Percentiles rank a stretch among this genome's conserved stretches.
Evolutionary conservation across 371 early-diverging fungal genomes (phyloP).

Genomic region (Parasitella parasitica): DNA sequence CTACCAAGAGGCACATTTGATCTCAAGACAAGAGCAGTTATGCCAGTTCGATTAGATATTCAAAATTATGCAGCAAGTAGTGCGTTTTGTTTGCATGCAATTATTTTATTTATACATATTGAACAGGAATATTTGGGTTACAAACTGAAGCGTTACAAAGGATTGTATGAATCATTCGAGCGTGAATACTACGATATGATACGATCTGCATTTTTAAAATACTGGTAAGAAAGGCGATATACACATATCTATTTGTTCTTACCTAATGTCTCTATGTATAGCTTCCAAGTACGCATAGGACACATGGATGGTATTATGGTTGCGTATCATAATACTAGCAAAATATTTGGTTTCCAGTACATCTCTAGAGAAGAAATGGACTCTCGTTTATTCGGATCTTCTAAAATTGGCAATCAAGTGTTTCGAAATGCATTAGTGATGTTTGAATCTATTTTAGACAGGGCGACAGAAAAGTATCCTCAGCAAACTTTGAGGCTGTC

Average conservation of each 20-base stretch:
- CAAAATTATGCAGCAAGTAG: conserved; percentile 64
- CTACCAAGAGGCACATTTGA: conserved; percentile 87
- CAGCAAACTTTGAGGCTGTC: conserved; percentile 48
- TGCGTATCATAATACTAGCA: conserved; percentile 88
- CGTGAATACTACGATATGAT: conserved; percentile 95
- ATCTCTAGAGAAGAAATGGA: conserved; percentile 88
- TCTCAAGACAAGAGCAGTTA: conserved; percentile 88
- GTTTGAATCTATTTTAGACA: conserved; percentile 64
- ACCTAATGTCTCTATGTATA: conserved; percentile 3
- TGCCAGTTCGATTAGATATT: conserved; percentile 83
- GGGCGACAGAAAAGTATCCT: conserved; percentile 62
- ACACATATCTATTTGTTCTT: background rate
- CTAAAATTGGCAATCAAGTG: conserved; percentile 68
- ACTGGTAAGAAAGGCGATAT: conserved; percentile 16
- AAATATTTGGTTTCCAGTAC: conserved; percentile 96
- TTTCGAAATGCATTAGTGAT: conserved; percentile 67
- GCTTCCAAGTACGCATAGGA: conserved; percentile 93
- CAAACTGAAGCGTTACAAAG: conserved; percentile 55
- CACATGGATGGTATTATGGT: conserved; percentile 97
- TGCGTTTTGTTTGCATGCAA: background rate
- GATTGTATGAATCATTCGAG: conserved; percentile 82
- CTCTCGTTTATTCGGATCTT: conserved; percentile 74
- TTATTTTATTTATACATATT: background rate
- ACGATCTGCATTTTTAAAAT: conserved; percentile 32
- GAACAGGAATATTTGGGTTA: conserved; percentile 58